Base-by-base conservation (phyloP, 768 basidiomycete genomes). In the Amanita pseudoporphyria region DNA sequence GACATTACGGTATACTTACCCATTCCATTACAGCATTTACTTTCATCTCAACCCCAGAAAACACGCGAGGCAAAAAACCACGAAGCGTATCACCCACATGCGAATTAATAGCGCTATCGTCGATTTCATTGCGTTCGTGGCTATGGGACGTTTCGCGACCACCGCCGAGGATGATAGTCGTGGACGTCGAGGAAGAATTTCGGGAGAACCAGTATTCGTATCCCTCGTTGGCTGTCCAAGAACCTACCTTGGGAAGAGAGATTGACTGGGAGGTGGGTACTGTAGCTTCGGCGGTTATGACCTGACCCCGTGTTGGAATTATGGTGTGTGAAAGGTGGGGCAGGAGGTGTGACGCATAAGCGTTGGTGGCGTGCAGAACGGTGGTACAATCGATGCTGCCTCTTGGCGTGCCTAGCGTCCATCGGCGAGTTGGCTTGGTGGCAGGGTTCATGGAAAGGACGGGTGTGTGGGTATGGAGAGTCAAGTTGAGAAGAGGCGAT, bases 301-400 rank as follows among this genome's bases (percentile, higher is more conserved):
- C 70, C 59, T 92, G 89, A 1, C 82, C 87, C 9, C 89, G 81
- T 0, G 78, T 78, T 0, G 87, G 89, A 3, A 85, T 64, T 47
- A 91, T 80, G 1, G 76, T 75, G 1, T 56, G 53, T 6, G 70
- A 56, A 24, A 92, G 60, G 51, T 79, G 75, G 0, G 87, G 85
- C n/a, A 96, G 69, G 31, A 95, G 75, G 56, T 85, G 73, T 3
- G 82, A 77, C 9, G 82, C 77, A 53, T 94, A 93, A 0, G 71
- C 93, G 57, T 96, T 96, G 9, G 89, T 93, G 0, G 88, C 89
- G 60, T 93, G 89, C 3, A 96, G 68, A 38, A 95, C 76, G 52
- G 81, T 79, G 16, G 70, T 63, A 54, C 84, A 81, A 3, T 60
- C 36, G 18, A 91, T 61, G 1, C 58, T 54, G 1, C 92, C 90